Percentiles rank a stretch among this genome's conserved stretches.
Evolutionary conservation across 306 rosid genomes (phyloP).

Genomic region (Corylus heterophylla): DNA sequence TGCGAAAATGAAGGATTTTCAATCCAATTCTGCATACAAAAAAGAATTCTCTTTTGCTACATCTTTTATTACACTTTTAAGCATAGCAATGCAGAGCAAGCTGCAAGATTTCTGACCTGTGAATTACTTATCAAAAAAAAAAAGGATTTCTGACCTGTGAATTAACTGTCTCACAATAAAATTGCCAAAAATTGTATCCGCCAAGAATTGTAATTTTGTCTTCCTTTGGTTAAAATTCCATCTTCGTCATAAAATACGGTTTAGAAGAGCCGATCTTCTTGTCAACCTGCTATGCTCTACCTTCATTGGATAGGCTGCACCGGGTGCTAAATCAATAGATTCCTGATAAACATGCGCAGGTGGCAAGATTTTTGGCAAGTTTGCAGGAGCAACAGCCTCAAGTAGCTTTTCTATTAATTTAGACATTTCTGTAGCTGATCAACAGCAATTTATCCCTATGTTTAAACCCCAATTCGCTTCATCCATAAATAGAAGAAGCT

Average conservation of each 20-base stretch:
- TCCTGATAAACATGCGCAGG: not conserved
- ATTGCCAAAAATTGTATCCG: too few species aligned
- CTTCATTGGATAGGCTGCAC: not conserved
- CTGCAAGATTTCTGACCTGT: not conserved
- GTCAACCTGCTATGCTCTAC: not conserved
- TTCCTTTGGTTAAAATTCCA: not conserved
- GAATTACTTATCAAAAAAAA: too few species aligned
- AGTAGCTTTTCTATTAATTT: too few species aligned
- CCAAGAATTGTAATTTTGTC: not conserved
- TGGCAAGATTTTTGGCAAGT: not conserved
- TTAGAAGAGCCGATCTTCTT: not conserved
- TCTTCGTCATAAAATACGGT: too few species aligned
- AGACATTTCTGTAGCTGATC: not conserved
- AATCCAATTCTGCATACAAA: too few species aligned
- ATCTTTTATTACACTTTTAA: not conserved
- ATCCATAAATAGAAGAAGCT: too few species aligned
- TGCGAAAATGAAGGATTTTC: too few species aligned
- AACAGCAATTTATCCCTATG: too few species aligned
- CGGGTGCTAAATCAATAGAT: not conserved
- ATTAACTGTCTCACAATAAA: not conserved
- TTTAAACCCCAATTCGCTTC: too few species aligned
- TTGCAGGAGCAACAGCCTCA: not conserved
- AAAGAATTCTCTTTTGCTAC: not conserved
- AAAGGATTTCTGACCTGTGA: not conserved
- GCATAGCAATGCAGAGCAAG: not conserved